Evolutionary conservation across 2,329 filamentous ascomycete genomes (phyloP).

Genomic region (Fusarium sp.): DNA sequence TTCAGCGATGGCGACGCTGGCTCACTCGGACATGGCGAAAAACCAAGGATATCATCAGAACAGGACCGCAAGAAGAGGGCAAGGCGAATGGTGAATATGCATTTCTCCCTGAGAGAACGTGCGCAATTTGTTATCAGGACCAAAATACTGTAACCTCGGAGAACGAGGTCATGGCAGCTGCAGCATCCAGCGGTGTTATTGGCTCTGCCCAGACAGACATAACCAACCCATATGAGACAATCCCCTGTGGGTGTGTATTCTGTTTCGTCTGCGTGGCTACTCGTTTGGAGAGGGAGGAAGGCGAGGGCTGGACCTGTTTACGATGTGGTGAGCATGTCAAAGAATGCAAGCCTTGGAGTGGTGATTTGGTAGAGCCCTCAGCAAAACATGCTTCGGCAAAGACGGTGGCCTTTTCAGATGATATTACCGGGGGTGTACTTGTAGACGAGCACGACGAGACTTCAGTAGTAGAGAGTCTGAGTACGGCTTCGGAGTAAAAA

Average conservation of each 20-base stretch:
- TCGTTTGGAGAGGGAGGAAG: slow-evolving; percentile 90
- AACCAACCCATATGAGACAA: slow-evolving; percentile 94
- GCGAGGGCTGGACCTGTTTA: slow-evolving; percentile 93
- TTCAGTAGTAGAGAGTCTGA: slow-evolving; percentile 45
- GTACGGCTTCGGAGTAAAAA: slow-evolving; percentile 39
- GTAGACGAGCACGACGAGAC: slow-evolving; percentile 50
- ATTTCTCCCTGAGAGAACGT: slow-evolving; percentile 93
- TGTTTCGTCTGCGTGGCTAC: slow-evolving; percentile 97
- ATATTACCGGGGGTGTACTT: slow-evolving; percentile 58
- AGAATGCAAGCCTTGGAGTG: slow-evolving; percentile 91
- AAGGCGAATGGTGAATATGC: slow-evolving; percentile 79
- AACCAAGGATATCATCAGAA: slow-evolving; percentile 75
- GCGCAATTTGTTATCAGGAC: slow-evolving; percentile 96
- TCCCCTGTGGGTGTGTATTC: slow-evolving; percentile 92
- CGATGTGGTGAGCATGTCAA: slow-evolving; percentile 88
- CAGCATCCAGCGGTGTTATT: slow-evolving; percentile 81
- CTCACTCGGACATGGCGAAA: slow-evolving; percentile 89
- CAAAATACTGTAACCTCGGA: slow-evolving; percentile 83
- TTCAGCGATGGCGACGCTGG: slow-evolving; percentile 93
- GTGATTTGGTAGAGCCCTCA: slow-evolving; percentile 81
- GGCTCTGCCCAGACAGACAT: slow-evolving; percentile 93
- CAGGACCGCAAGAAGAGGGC: slow-evolving; percentile 62
- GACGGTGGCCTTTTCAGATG: slow-evolving; percentile 74
- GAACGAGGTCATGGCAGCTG: slow-evolving; percentile 80
- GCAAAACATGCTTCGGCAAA: slow-evolving; percentile 63